phyloP scores from a whole-genome alignment of 306 rosid species.

The Begonia fuchsioides region DNA sequence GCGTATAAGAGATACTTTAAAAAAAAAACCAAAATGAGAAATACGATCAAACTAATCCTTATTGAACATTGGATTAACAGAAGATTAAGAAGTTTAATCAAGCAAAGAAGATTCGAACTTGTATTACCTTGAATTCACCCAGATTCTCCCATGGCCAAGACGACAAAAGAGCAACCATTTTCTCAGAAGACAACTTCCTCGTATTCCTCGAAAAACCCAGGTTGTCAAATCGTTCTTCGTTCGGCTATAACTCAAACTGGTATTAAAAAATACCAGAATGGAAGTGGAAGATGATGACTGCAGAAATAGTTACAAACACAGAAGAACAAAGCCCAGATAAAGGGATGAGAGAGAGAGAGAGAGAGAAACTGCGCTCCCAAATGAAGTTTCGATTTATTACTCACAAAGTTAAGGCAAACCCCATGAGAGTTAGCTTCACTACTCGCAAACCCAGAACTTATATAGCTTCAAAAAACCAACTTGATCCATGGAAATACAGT shows the following conservation, averaged over 20 bases:
- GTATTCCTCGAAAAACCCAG: no score
- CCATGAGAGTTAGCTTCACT: neutral
- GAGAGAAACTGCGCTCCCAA: slow-evolving; percentile 1
- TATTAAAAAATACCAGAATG: neutral
- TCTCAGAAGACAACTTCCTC: neutral
- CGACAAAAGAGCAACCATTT: slow-evolving; percentile 59
- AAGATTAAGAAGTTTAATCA: no score
- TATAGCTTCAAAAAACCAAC: neutral
- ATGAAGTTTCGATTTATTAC: neutral
- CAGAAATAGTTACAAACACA: neutral
- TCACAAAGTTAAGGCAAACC: neutral
- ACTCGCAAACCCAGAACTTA: neutral
- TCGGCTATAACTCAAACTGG: neutral
- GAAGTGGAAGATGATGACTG: no score
- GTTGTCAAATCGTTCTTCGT: no score
- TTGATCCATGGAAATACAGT: neutral
- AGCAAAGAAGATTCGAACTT: no score
- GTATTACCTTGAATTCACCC: slow-evolving; percentile 61
- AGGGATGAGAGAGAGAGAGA: neutral
- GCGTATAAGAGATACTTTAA: slow-evolving; percentile 50
- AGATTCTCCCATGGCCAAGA: no score
- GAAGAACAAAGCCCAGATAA: slow-evolving; percentile 3
- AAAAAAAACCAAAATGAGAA: neutral
- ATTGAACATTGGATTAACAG: no score
- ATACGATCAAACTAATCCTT: no score